phyloP scores from a whole-genome alignment of 352 stramenopile genomes.

The Phytophthora megakarya region DNA sequence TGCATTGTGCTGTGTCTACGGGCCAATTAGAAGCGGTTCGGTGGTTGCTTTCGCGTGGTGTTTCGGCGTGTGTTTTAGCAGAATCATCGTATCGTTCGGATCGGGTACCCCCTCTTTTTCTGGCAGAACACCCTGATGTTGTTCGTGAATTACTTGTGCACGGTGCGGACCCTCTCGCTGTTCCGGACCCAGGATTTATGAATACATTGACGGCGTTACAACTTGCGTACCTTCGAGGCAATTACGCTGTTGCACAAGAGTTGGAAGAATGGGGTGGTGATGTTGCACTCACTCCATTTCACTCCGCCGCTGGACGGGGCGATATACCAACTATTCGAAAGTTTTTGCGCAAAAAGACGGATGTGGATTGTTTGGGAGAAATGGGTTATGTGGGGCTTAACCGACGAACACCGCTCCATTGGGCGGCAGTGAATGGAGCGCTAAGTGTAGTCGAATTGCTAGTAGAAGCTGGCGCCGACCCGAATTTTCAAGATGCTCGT shows the following conservation, averaged over 20 bases:
- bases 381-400: conserved; percentile 84
- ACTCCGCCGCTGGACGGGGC: conserved; percentile 65
- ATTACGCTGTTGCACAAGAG: conserved; percentile 76
- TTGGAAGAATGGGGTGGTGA: conserved; percentile 83
- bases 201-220: conserved; percentile 84
- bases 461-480: conserved; percentile 65
- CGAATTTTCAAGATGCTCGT: conserved; percentile 77
- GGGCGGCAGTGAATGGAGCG: conserved; percentile 73
- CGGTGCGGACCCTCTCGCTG: conserved; percentile 64
- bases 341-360: conserved; percentile 60
- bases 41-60: conserved; percentile 72
- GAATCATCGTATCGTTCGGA: conserved; percentile 74
- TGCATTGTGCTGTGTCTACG: conserved; percentile 80
- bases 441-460: conserved; percentile 64
- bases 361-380: conserved; percentile 76
- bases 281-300: conserved; percentile 80
- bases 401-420: conserved; percentile 78
- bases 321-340: conserved; percentile 62
- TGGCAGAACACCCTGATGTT: conserved; percentile 70
- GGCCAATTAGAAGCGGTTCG: conserved; percentile 69
- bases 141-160: conserved; percentile 66
- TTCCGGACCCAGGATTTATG: conserved; percentile 79
- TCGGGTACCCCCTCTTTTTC: conserved; percentile 75
- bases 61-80: conserved; percentile 51
- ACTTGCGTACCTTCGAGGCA: conserved; percentile 75